Evolutionary conservation across 306 rosid genomes (phyloP).

Genomic region (Prunus mume): DNA sequence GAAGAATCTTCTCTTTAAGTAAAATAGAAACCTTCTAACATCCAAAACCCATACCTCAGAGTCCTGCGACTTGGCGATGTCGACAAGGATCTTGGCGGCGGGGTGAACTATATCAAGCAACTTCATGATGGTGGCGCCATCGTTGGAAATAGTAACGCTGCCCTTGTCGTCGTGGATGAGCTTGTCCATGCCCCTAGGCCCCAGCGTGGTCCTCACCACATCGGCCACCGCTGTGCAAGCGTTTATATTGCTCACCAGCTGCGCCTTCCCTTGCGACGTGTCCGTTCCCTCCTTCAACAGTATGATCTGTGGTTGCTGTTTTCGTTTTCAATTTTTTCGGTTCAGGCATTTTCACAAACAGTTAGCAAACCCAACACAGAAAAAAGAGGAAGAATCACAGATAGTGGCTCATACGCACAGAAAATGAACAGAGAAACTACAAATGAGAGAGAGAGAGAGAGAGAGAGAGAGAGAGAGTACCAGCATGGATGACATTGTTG

Average conservation of each 20-base stretch:
- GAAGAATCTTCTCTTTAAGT: not conserved
- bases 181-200: slow-evolving; percentile 98
- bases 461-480: slow-evolving; percentile 33
- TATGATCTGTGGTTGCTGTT: slow-evolving; percentile 99
- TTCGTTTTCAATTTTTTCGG: slow-evolving; percentile 6
- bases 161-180: slow-evolving; percentile 96
- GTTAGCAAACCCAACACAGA: slow-evolving; percentile 3
- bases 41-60: slow-evolving; percentile 61
- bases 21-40: not conserved
- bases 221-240: slow-evolving; percentile 95
- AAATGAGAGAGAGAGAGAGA: not conserved
- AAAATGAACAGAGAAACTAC: not conserved
- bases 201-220: slow-evolving; percentile 85
- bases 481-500: slow-evolving; percentile 87
- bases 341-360: slow-evolving; percentile 27
- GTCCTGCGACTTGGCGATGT: slow-evolving; percentile 94
- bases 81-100: slow-evolving; percentile 95
- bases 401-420: not conserved
- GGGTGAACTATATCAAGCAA: slow-evolving; percentile 92
- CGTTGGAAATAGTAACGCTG: slow-evolving; percentile 85
- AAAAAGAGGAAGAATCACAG: slow-evolving; percentile 1
- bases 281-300: slow-evolving; percentile 94
- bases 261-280: slow-evolving; percentile 93
- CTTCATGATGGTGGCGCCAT: slow-evolving; percentile 98
- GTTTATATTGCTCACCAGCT: slow-evolving; percentile 91